Conservation (phyloP, 768 basidiomycete species). For the Mycena kentingensis region DNA sequence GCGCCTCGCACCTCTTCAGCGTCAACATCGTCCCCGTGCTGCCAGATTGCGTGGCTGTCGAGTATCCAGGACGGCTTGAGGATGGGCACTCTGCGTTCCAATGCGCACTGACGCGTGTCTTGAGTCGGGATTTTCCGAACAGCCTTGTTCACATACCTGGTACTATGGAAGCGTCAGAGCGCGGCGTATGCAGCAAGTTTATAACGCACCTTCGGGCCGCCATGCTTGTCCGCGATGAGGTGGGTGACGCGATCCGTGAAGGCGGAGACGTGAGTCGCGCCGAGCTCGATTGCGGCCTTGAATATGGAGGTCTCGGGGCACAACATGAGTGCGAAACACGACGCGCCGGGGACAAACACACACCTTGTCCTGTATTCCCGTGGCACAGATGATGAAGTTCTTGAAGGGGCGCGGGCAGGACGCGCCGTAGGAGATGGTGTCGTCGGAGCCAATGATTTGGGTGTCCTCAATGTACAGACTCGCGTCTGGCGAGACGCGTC, state of each 20-base stretch:
- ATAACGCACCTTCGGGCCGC: conserved; percentile 72
- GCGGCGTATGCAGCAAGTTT: not conserved
- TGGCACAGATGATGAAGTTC: conserved; percentile 68
- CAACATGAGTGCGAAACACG: not conserved
- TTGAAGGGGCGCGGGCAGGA: conserved; percentile 69
- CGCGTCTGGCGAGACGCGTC: conserved; percentile 26
- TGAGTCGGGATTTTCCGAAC: not conserved
- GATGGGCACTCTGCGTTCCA: conserved; percentile 80
- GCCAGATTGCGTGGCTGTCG: conserved; percentile 72
- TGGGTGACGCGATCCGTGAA: conserved; percentile 90
- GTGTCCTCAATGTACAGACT: conserved; percentile 51
- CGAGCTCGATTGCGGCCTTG: conserved; percentile 78
- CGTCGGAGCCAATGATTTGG: conserved; percentile 46
- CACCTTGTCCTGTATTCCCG: conserved; percentile 81
- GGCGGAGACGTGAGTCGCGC: conserved; percentile 66
- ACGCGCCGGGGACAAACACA: conserved; percentile 18
- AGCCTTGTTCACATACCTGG: not conserved
- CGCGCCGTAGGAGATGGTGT: conserved; percentile 43
- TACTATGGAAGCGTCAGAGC: no score
- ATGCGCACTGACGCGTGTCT: conserved; percentile 61
- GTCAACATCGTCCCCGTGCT: conserved; percentile 78
- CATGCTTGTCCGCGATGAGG: conserved; percentile 78
- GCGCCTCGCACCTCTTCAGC: conserved; percentile 52
- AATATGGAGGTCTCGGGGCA: conserved; percentile 73
- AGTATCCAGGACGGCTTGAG: conserved; percentile 77